Base-by-base conservation (phyloP, 225 moss, liverwort and hornwort species). In the Pseudoscleropodium purum region DNA sequence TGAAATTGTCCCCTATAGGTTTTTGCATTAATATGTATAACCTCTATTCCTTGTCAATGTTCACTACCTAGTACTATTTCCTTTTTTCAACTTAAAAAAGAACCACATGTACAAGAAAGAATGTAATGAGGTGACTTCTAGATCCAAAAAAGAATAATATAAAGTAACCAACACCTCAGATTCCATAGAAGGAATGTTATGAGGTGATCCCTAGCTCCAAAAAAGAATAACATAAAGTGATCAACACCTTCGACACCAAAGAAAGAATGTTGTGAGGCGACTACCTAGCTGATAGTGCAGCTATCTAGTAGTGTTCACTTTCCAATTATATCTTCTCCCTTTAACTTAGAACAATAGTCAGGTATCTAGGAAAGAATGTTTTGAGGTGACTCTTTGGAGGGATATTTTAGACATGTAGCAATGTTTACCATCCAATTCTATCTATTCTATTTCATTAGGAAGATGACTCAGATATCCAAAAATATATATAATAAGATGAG, bases 1-100 rank as follows among this genome's bases (percentile, higher is more conserved):
- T 51, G 13, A 76, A 33, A 34, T 1, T 0, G 0, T 16, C 6
- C 1, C 11, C 11, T 45, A 29, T 18, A 43, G 4, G 1, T 7
- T 73, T 29, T 45, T 27, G 74, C 18, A 45, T 30, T 23, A n/a
- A 69, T 45, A 75, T 29, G 7, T 45, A 4, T 11, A 45, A 45
- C 30, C 0, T 45, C 6, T 45, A 27, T 75, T 70, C 8, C 0
- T 69, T 13, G 9, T 17, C 16, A 33, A 1, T 24, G 1, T 69
- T 69, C n/a, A n/a, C 7, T 8, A 39, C 25, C 24, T 39, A 75
- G 18, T 47, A 30, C 4, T 47, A 75, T 20, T 18, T 47, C 9
- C 29, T 31, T 15, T 13, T 3, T 47, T 30, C 19, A 19, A 47
- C 18, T 75, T 31, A 15, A 47, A 31, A 75, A 33, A 9, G 14